Conservation (phyloP, 345 rosid genomes). For the Brassica incana region DNA sequence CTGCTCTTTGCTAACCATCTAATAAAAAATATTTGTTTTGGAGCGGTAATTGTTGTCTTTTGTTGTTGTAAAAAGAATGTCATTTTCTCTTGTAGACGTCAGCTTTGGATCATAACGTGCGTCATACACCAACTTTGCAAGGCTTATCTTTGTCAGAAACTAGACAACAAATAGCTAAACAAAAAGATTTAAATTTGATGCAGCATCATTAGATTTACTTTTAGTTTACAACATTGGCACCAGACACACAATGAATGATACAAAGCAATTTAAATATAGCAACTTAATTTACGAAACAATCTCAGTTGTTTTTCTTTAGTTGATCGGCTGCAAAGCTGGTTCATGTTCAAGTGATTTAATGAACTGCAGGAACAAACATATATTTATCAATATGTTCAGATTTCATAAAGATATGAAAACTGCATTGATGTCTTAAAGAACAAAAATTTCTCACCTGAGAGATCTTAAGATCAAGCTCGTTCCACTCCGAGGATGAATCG, state of each 20-base stretch:
- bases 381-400: not conserved
- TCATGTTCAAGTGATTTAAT: constrained; percentile 74
- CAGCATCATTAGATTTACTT: too few relatives aligned
- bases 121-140: not conserved
- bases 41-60: not conserved
- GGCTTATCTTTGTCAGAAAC: not conserved
- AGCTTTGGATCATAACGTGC: not conserved
- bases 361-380: constrained; percentile 48
- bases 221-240: too few relatives aligned
- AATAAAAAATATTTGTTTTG: not conserved
- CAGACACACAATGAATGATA: too few relatives aligned
- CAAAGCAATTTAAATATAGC: too few relatives aligned
- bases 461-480: constrained; percentile 84
- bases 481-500: constrained; percentile 75
- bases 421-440: not conserved
- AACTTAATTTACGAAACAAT: too few relatives aligned
- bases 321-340: constrained; percentile 48
- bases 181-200: too few relatives aligned
- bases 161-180: not conserved
- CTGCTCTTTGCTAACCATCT: not conserved
- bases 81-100: not conserved
- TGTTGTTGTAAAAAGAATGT: not conserved
- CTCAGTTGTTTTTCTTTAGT: not conserved
- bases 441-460: constrained; percentile 58
- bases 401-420: not conserved